Base-by-base conservation (phyloP, 1,284 basidiomycete species). In the Sporisorium exsertum region DNA sequence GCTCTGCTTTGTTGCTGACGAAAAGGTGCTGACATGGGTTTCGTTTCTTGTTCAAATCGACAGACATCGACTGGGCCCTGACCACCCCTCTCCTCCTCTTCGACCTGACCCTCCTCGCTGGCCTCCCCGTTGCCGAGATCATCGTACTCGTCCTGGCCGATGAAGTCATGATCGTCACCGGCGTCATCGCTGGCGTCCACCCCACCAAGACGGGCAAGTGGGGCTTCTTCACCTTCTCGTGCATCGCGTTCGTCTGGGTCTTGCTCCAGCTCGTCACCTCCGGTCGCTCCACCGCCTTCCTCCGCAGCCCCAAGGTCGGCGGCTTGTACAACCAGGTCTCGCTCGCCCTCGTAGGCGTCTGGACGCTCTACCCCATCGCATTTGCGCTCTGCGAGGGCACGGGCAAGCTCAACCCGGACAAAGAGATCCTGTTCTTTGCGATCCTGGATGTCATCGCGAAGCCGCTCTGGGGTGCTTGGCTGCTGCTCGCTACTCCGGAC, bases 31-130 rank as follows among this genome's bases (percentile, higher is more conserved):
- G 58, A 59, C 50, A 33, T 33, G 4, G n/a, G 4, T 27, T n/a
- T 12, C 32, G 16, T 29, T 56, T 46, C 29, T 37, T 27, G 18
- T 22, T 42, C 20, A 6, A 40, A 53, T 18, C 22, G 13, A 55
- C 65, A 77, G 74, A 81, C 74, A 59, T 81, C 64, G 79, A 81
- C 78, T 81, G 79, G 79, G 63, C 65, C 33, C 55, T 81, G 8
- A 81, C 79, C 45, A 79, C 74, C 22, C 77, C 73, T 37, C 79
- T 81, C 18, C 69, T 81, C 15, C 67, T 81, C 45, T 74, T 79
- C 72, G 79, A 81, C 47, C 64, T 81, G 2, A 79, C 79, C 26
- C 65, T 81, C 32, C 70, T 81, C 18, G 77, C 79, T 46, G 79
- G 79, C 33, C 64, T 81, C 18, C 79, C 79, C 51, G 72, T 76